Evolutionary conservation across 352 stramenopile genomes (phyloP).

Genomic region (Phytophthora tubulina): DNA sequence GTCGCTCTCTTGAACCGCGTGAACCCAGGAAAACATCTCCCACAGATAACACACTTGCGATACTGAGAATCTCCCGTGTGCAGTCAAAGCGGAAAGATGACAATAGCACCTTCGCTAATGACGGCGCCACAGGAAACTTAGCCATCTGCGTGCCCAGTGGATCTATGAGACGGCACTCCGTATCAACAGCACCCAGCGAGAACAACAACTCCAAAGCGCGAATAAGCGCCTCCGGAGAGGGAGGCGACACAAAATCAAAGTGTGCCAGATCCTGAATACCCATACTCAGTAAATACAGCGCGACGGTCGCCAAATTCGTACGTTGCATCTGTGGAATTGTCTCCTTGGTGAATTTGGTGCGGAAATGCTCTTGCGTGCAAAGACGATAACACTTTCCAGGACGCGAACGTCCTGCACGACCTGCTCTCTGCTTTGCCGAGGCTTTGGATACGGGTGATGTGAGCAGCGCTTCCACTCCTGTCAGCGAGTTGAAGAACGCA

Average conservation of each 20-base stretch:
- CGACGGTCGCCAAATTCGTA: slow-evolving; percentile 78
- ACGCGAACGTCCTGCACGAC: slow-evolving; percentile 92
- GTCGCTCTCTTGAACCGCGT: slow-evolving; percentile 71
- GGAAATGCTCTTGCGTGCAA: slow-evolving; percentile 71
- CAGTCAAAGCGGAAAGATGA: slow-evolving; percentile 82
- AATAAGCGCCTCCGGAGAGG: slow-evolving; percentile 75
- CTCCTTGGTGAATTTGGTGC: slow-evolving; percentile 54
- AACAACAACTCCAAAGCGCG: slow-evolving; percentile 78
- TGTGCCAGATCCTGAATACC: slow-evolving; percentile 87
- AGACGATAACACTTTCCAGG: slow-evolving; percentile 85
- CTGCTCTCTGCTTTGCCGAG: slow-evolving; percentile 95
- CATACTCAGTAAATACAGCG: slow-evolving; percentile 82
- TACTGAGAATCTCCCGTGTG: slow-evolving; percentile 94
- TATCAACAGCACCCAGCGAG: slow-evolving; percentile 72
- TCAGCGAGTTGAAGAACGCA: slow-evolving; percentile 86
- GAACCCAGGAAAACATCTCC: slow-evolving; percentile 81
- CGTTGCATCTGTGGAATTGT: slow-evolving; percentile 88
- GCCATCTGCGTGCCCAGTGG: slow-evolving; percentile 95
- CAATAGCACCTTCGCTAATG: slow-evolving; percentile 76
- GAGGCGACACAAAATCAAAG: slow-evolving; percentile 87
- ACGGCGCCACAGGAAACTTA: slow-evolving; percentile 97
- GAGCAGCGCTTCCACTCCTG: slow-evolving; percentile 82
- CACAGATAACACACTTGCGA: slow-evolving; percentile 97
- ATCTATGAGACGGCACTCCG: slow-evolving; percentile 67
- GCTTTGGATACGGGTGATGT: slow-evolving; percentile 97